A percentile compares a stretch with the other conserved stretches of the same genome.
phyloP scores from a whole-genome alignment of 192 early-diverging fungal genomes.

The Coemansia interrupta region DNA sequence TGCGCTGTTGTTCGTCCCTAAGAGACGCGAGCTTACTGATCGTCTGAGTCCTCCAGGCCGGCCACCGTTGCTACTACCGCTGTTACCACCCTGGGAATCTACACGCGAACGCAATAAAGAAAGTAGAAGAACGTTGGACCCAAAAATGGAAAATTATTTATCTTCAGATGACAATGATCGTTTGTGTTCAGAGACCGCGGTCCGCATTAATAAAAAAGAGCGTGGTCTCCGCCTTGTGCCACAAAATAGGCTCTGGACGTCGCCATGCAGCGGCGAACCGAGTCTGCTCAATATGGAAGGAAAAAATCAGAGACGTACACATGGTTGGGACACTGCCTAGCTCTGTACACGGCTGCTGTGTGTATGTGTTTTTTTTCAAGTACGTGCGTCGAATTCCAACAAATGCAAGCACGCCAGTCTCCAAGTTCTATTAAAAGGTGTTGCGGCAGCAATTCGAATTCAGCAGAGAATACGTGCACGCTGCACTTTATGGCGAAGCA shows the following conservation, averaged over 20 bases:
- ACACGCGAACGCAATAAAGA: not conserved
- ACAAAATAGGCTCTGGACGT: too few species aligned
- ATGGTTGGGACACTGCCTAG: not conserved
- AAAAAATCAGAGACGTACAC: constrained; percentile 4
- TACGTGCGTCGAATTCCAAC: too few species aligned
- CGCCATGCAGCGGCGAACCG: too few species aligned
- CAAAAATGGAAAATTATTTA: not conserved
- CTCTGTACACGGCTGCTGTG: too few species aligned
- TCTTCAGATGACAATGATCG: too few species aligned
- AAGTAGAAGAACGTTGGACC: constrained; percentile 2
- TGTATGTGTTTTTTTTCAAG: too few species aligned
- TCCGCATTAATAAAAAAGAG: not conserved
- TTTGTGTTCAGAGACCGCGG: constrained; percentile 1
- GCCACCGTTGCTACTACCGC: constrained; percentile 11
- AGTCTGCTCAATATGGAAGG: not conserved
- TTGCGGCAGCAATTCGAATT: too few species aligned
- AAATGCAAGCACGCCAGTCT: too few species aligned
- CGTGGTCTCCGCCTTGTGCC: too few species aligned
- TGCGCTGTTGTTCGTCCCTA: constrained; percentile 7
- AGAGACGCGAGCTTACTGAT: constrained; percentile 29
- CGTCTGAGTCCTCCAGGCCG: constrained; percentile 25
- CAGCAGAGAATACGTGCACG: too few species aligned
- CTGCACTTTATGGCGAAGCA: too few species aligned
- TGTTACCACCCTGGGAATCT: not conserved
- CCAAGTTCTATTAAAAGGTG: too few species aligned